phyloP scores from a whole-genome alignment of 202 grass and related monocot species.

The Musa balbisiana region DNA sequence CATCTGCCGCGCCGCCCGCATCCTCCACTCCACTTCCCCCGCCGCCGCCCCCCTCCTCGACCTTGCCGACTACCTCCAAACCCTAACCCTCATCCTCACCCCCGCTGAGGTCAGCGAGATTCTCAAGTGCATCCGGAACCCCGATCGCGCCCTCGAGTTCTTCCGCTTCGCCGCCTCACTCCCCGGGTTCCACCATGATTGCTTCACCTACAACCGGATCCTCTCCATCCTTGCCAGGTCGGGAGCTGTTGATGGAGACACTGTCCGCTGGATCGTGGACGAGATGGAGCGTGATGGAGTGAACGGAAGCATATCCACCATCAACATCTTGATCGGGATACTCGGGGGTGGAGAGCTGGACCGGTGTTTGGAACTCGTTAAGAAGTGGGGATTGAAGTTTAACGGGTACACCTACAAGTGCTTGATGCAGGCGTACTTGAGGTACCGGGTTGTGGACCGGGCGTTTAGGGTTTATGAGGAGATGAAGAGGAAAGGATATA shows the following conservation, averaged over 20 bases:
- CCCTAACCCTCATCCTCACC: constrained; percentile 43
- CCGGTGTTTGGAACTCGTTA: constrained; percentile 56
- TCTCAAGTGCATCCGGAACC: constrained; percentile 48
- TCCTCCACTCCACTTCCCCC: constrained; percentile 31
- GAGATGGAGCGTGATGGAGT: constrained; percentile 65
- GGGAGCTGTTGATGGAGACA: constrained; percentile 14
- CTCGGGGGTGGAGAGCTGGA: constrained; percentile 39
- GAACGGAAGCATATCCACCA: constrained; percentile 64
- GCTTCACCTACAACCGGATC: constrained; percentile 88
- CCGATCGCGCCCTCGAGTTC: constrained; percentile 52
- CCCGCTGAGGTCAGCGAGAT: constrained; percentile 54
- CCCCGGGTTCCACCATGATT: constrained; percentile 68
- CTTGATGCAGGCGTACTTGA: constrained; percentile 67
- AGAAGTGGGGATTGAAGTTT: constrained; percentile 57
- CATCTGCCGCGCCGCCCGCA: constrained; percentile 45
- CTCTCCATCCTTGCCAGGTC: constrained; percentile 44
- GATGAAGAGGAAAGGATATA: constrained; percentile 73
- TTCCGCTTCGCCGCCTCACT: constrained; percentile 58
- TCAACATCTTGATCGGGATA: constrained; percentile 69
- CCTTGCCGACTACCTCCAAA: constrained; percentile 53
- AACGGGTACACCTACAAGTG: constrained; percentile 85
- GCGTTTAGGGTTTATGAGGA: constrained; percentile 71
- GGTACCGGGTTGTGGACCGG: constrained; percentile 49
- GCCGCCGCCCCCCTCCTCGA: constrained; percentile 44
- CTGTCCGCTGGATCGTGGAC: constrained; percentile 32